These are phyloP conservation scores for Hypoxylon cercidicola DNA, from an alignment of 495 filamentous ascomycete species.

Conservation along the genomic window DNA sequence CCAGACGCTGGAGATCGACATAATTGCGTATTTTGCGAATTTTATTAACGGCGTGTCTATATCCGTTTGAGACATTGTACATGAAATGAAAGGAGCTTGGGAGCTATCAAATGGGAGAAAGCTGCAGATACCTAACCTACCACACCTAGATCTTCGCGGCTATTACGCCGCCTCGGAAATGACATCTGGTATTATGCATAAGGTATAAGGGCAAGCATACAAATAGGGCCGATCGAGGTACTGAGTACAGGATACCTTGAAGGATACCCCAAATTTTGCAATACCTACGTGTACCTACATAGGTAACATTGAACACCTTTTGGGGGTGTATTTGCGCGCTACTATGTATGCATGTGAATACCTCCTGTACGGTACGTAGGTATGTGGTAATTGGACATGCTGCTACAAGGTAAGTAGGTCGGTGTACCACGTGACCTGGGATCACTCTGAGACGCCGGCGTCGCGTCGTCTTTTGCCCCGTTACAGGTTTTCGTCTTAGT, in stretches of 20 bases:
- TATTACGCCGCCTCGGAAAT: slow-evolving; percentile 41
- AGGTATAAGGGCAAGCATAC: slow-evolving; percentile 38
- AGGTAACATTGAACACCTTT: background rate
- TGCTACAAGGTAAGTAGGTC: background rate
- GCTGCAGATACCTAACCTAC: too few species aligned
- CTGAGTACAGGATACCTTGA: slow-evolving; percentile 7
- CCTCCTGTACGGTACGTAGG: too few species aligned
- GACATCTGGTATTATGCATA: slow-evolving; percentile 35
- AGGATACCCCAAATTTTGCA: slow-evolving; percentile 1
- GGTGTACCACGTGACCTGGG: slow-evolving; percentile 1
- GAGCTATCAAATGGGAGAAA: slow-evolving; percentile 21
- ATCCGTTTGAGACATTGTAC: slow-evolving; percentile 38
- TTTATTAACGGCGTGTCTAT: slow-evolving; percentile 33
- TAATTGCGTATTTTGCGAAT: slow-evolving; percentile 36
- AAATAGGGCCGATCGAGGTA: slow-evolving; percentile 43
- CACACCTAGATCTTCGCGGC: slow-evolving; percentile 8
- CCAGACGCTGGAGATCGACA: slow-evolving; percentile 35
- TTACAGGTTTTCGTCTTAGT: too few species aligned
- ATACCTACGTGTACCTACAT: background rate
- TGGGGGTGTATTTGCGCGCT: too few species aligned
- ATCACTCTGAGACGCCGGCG: slow-evolving; percentile 3
- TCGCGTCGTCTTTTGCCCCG: background rate
- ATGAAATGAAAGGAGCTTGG: slow-evolving; percentile 40
- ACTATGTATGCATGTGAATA: background rate
- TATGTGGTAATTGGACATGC: background rate